A percentile compares a stretch with the other conserved stretches of the same genome.
phyloP scores from a whole-genome alignment of 2,329 filamentous ascomycete genomes.

The Colletotrichum limetticola region DNA sequence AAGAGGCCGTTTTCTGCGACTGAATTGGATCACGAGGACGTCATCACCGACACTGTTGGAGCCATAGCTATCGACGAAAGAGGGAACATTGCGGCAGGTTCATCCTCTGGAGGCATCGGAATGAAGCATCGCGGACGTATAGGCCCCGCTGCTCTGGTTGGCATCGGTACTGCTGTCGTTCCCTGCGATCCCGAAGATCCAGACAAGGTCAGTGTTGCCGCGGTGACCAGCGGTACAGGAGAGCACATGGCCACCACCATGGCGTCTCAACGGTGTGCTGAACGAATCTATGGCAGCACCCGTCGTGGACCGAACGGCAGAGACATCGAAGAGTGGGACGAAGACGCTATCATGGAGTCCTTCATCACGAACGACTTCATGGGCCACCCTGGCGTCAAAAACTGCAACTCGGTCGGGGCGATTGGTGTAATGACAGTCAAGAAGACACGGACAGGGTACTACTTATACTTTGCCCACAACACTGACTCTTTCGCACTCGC shows the following conservation, averaged over 20 bases:
- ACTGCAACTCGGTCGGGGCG: conserved; percentile 84
- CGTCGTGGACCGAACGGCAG: conserved; percentile 69
- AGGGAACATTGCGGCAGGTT: conserved; percentile 91
- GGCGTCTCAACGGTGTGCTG: conserved; percentile 87
- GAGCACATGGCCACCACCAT: conserved; percentile 98
- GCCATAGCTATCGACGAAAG: conserved; percentile 90
- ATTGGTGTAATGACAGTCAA: conserved; percentile 94
- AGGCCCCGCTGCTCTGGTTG: conserved; percentile 92
- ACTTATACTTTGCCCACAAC: conserved; percentile 95
- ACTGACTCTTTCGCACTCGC: conserved; percentile 90
- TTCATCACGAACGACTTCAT: conserved; percentile 94
- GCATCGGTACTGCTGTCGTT: conserved; percentile 90
- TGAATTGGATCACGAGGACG: conserved; percentile 61
- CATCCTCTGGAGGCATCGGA: conserved; percentile 96
- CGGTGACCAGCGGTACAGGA: conserved; percentile 92
- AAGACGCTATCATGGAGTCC: conserved; percentile 77
- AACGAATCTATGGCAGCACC: conserved; percentile 80
- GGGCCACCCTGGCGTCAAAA: conserved; percentile 84
- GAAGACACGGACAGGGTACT: conserved; percentile 79
- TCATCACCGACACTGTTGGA: conserved; percentile 91
- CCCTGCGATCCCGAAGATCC: conserved; percentile 78
- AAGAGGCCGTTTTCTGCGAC: conserved; percentile 46
- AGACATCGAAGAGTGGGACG: conserved; percentile 76
- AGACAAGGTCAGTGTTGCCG: conserved; percentile 77
- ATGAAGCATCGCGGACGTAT: conserved; percentile 97